Evolutionary conservation across 352 stramenopile species (phyloP), one percentile per base, ranked within the genome.

Genomic region (Phytophthora vignae): DNA sequence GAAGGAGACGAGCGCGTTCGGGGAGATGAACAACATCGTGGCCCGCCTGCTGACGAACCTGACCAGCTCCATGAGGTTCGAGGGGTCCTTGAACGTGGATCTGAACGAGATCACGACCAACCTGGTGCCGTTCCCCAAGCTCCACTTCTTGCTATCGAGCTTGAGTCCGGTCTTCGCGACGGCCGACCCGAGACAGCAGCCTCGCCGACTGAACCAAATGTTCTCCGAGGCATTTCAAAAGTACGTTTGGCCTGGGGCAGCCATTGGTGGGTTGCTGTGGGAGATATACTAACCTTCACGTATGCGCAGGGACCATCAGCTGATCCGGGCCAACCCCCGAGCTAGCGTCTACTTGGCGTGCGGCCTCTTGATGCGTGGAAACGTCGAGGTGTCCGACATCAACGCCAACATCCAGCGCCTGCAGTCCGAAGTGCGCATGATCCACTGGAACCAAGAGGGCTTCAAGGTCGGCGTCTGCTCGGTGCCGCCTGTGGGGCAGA

Each of bases 41-140:
- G 97, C 98, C 15, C 92, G 98, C 60, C 85, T 99, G 14, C 93
- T 99, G 67, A 99, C 94, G 31, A 98, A 98, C n/a, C 78, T 99
- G 57, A 99, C 98, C n/a, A 98, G 97, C 59, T 99, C 95, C 10
- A 98, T 99, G 77, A 96, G 98, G 69, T 99, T 99, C 79, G 95
- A 99, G 80, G 98, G 98, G 55, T 96, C 95, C 29, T 79, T 99
- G 53, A 99, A 99, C 79, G 97, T 99, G 53, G 98, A 99, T 90
- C 85, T 99, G 60, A 99, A 97, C 67, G 97, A 99, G 84, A 99
- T 99, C 88, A 98, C 98, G 78, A 99, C 97, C 68, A 99, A 99
- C 85, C 88, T 99, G 77, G 98, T 99, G 44, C 98, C 98, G 36
- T 99, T 99, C 77, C 98, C 98, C 22, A 97, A 98, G 67, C 98